These are phyloP conservation scores for Parathielavia appendiculata DNA, from an alignment of 495 filamentous ascomycete species.

Conservation along the genomic window DNA sequence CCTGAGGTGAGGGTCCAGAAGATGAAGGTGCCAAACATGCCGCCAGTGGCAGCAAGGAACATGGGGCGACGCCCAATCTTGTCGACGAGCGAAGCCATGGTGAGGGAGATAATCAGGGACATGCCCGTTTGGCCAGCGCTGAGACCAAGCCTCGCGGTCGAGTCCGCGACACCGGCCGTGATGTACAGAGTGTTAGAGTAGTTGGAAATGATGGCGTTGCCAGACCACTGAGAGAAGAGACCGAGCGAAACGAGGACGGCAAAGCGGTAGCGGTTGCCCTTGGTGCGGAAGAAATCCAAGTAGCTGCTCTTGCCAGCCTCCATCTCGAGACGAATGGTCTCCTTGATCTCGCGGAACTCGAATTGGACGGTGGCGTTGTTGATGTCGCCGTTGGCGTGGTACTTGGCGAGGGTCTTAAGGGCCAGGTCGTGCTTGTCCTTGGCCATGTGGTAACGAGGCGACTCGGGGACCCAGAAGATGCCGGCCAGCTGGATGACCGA, in stretches of 20 bases:
- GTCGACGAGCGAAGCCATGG: slow-evolving; percentile 56
- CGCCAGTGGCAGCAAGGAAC: slow-evolving; percentile 53
- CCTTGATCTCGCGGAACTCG: slow-evolving; percentile 56
- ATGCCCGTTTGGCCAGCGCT: slow-evolving; percentile 49
- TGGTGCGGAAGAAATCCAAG: slow-evolving; percentile 58
- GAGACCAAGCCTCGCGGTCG: slow-evolving; percentile 48
- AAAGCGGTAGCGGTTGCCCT: slow-evolving; percentile 63
- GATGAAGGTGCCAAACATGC: slow-evolving; percentile 56
- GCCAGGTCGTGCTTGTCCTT: slow-evolving; percentile 62
- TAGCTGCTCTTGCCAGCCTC: slow-evolving; percentile 45
- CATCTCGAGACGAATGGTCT: slow-evolving; percentile 51
- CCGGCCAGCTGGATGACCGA: slow-evolving; percentile 49
- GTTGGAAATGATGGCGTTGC: slow-evolving; percentile 63
- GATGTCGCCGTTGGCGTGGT: slow-evolving; percentile 54
- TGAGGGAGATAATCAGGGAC: slow-evolving; percentile 49
- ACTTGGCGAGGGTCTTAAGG: slow-evolving; percentile 50
- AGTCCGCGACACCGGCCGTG: slow-evolving; percentile 51
- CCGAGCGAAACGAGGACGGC: slow-evolving; percentile 54
- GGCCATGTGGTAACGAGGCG: slow-evolving; percentile 49
- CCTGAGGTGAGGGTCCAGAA: slow-evolving; percentile 49
- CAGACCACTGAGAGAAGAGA: slow-evolving; percentile 64
- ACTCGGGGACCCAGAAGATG: slow-evolving; percentile 37
- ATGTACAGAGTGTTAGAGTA: slow-evolving; percentile 55
- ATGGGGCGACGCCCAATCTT: slow-evolving; percentile 54
- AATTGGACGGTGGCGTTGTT: slow-evolving; percentile 55